phyloP scores from a whole-genome alignment of 805 yeast species.

The Saccharomycopsis selenospora region DNA sequence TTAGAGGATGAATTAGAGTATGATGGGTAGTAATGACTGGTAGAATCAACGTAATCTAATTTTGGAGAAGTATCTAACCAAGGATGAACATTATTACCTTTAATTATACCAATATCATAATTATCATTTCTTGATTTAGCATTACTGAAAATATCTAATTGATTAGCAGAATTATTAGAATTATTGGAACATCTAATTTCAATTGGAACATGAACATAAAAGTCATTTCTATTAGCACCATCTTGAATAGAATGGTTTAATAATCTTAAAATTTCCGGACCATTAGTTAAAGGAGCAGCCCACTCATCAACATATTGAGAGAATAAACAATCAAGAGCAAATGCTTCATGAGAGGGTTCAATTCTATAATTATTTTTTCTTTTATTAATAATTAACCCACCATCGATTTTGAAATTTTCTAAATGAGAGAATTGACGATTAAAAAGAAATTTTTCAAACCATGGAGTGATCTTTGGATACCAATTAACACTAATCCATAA shows the following conservation, averaged over 20 bases:
- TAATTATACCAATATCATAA: constrained; percentile 55
- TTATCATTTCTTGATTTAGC: constrained; percentile 28
- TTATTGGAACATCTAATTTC: constrained; percentile 93
- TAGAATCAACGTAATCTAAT: constrained; percentile 39
- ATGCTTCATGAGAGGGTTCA: constrained; percentile 74
- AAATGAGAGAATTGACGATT: constrained; percentile 73
- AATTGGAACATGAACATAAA: constrained; percentile 88
- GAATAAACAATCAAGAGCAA: constrained; percentile 92
- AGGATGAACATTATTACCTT: constrained; percentile 80
- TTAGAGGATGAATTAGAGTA: not conserved
- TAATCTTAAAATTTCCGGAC: constrained; percentile 62
- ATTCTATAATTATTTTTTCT: constrained; percentile 4
- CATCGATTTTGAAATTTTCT: constrained; percentile 49
- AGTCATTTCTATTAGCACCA: constrained; percentile 56
- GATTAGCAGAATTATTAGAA: constrained; percentile 39
- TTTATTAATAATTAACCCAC: constrained; percentile 38
- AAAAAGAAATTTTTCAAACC: constrained; percentile 78
- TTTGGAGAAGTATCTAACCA: constrained; percentile 73
- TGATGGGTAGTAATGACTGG: not conserved
- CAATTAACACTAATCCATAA: constrained; percentile 74
- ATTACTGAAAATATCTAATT: constrained; percentile 27
- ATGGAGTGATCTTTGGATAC: constrained; percentile 72
- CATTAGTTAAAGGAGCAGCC: constrained; percentile 84
- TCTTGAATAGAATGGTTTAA: constrained; percentile 52
- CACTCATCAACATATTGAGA: constrained; percentile 94